Base-by-base conservation (phyloP, 2,329 filamentous ascomycete genomes). In the Sclerotinia borealis region DNA sequence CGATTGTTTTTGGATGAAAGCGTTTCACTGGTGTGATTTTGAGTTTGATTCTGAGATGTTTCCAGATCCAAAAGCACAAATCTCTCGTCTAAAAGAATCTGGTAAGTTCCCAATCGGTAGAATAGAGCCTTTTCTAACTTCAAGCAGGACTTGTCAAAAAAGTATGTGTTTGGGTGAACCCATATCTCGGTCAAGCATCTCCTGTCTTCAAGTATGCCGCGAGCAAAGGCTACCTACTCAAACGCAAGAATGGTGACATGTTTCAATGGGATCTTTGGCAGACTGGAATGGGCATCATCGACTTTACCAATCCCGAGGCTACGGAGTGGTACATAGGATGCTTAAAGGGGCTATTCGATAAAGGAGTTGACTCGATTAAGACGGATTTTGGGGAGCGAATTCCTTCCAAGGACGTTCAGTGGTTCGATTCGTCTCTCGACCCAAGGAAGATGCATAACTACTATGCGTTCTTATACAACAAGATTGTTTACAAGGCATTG, bases 251-350 rank as follows among this genome's bases (percentile, higher is more conserved):
- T 66, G 83, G 82, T 4, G 80, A 83, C 59, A 77, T 87, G 25
- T 87, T 82, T 78, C 84, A 87, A 72, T 86, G 83, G 83, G 84
- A 87, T 67, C 75, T 85, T 17, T 87, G 85, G 85, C 84, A 87
- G 69, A 82, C 83, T 0, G 85, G 85, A 9, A 87, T 87, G 84
- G 84, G 80, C 0, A 75, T 87, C 1, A 77, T 87, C 1, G 85
- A 87, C 67, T 86, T 87, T 71, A 87, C 85, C 2, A 87, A 87
- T 68, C 85, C 84, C 0, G 80, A 78, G 11, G 85, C 85, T 1
- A 78, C 78, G 50, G 71, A 77, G 19, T 87, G 85, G 85, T 87
- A 81, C 66, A 75, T 77, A 8, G 70, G 67, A 1, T 82, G 84
- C 65, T 73, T 87, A 48, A 76, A 79, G 43, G 77, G 78, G 15